Percentiles rank a stretch among this genome's conserved stretches.
phyloP scores from a whole-genome alignment of 345 rosid species.

The Cardamine chenopodiifolia region DNA sequence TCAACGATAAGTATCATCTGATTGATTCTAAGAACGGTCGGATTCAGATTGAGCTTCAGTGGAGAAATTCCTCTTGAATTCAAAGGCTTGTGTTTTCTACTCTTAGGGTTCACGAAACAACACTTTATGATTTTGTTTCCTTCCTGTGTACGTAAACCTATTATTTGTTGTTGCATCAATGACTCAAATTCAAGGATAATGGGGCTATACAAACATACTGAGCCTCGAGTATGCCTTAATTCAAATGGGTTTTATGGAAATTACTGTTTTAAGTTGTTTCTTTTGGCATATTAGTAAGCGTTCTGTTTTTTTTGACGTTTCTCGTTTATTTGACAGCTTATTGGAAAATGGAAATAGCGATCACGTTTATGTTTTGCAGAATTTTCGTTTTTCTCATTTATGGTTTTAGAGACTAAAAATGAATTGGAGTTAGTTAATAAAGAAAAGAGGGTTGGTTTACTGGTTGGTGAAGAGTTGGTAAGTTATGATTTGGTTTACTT shows the following conservation, averaged over 20 bases:
- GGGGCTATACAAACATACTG: not conserved
- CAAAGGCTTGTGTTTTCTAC: conserved; percentile 7
- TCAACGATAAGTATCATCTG: conserved; percentile 81
- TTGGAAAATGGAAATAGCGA: not conserved
- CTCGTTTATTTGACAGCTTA: not conserved
- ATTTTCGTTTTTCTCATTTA: not conserved
- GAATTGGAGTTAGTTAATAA: conserved; percentile 12
- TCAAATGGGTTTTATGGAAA: not conserved
- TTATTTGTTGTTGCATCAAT: not conserved
- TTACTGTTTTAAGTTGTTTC: not conserved
- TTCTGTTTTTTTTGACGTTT: not conserved
- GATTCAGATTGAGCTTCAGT: conserved; percentile 79
- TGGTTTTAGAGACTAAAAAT: not conserved
- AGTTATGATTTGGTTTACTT: conserved; percentile 28
- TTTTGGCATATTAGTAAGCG: not conserved
- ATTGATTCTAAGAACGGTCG: conserved; percentile 90
- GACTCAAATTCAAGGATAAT: not conserved
- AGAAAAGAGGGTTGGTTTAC: conserved; percentile 4
- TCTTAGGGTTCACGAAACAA: not conserved
- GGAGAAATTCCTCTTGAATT: conserved; percentile 67
- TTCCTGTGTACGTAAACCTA: too few relatives aligned
- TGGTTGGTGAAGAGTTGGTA: conserved; percentile 30
- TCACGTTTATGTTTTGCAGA: not conserved
- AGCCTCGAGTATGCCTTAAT: not conserved
- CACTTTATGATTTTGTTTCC: not conserved